A percentile compares a stretch with the other conserved stretches of the same genome.
These are phyloP conservation scores for Mycena galericulata DNA, from an alignment of 768 basidiomycete genomes.

Conservation along the genomic window DNA sequence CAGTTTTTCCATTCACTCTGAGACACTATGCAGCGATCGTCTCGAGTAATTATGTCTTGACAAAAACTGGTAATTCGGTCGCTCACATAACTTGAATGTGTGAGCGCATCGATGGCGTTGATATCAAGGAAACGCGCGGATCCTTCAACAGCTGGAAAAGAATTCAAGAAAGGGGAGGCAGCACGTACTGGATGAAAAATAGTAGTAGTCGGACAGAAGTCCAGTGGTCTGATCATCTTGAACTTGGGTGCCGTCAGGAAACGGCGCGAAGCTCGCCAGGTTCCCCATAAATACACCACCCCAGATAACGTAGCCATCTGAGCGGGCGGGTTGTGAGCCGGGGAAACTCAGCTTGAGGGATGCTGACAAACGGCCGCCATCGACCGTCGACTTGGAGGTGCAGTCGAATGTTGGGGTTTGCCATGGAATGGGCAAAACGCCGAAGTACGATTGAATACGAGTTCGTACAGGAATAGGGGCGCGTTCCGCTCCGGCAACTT, in stretches of 20 bases:
- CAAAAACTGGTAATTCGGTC: not conserved
- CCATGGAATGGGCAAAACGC: too few relatives aligned
- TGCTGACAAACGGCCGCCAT: constrained; percentile 7
- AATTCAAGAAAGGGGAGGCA: too few relatives aligned
- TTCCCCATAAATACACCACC: constrained; percentile 10
- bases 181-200: too few relatives aligned
- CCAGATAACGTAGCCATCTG: constrained; percentile 16
- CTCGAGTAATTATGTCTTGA: not conserved
- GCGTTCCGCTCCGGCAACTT: not conserved
- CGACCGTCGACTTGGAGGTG: not conserved
- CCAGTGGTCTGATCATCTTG: too few relatives aligned
- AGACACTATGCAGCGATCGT: not conserved
- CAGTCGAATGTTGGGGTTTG: too few relatives aligned
- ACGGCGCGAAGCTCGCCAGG: constrained; percentile 1
- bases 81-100: not conserved
- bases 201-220: too few relatives aligned
- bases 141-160: too few relatives aligned
- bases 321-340: not conserved
- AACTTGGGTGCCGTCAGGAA: constrained; percentile 5
- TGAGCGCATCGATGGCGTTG: not conserved
- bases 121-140: constrained; percentile 5
- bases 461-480: too few relatives aligned
- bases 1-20: not conserved
- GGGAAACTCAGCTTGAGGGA: not conserved
- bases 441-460: too few relatives aligned